A percentile compares a stretch with the other conserved stretches of the same genome.
Conservation (phyloP, 306 rosid species). For the Cotoneaster glaucophyllus region DNA sequence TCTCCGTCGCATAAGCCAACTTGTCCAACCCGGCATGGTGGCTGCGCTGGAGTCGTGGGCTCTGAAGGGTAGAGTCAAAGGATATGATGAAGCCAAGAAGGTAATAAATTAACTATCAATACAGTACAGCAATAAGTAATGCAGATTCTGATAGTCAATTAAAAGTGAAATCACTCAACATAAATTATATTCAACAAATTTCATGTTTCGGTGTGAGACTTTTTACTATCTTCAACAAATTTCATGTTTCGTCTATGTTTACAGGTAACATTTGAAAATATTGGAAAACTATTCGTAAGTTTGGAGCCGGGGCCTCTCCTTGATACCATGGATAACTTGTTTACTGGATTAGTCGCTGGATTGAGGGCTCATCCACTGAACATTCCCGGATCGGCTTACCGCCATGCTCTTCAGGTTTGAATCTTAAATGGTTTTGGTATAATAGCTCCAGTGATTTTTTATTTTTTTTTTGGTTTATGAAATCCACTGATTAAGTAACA, state of each 20-base stretch:
- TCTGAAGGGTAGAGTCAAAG: constrained; percentile 9
- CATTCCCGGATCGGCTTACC: constrained; percentile 29
- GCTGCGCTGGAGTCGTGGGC: constrained; percentile 19
- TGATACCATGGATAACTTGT: constrained; percentile 5
- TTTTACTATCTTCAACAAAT: too few relatives aligned
- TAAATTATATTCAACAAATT: too few relatives aligned
- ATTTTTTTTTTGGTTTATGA: too few relatives aligned
- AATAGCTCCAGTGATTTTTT: too few relatives aligned
- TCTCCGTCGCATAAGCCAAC: constrained; percentile 14
- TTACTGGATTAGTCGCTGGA: constrained; percentile 15
- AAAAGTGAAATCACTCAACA: too few relatives aligned
- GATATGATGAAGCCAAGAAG: constrained; percentile 10
- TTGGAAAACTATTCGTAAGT: constrained; percentile 9
- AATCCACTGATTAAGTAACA: too few relatives aligned
- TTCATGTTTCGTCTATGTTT: too few relatives aligned
- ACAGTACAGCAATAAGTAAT: too few relatives aligned
- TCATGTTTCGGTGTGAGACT: too few relatives aligned
- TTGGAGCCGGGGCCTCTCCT: constrained; percentile 17
- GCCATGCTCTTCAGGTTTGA: constrained; percentile 21
- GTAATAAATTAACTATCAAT: neutral
- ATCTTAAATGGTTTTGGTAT: neutral
- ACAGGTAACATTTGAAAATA: constrained; percentile 20
- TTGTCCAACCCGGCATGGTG: constrained; percentile 17
- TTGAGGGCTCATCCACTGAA: constrained; percentile 31
- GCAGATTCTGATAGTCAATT: too few relatives aligned